phyloP scores from a whole-genome alignment of 345 rosid species.

The Toxicodendron radicans region DNA sequence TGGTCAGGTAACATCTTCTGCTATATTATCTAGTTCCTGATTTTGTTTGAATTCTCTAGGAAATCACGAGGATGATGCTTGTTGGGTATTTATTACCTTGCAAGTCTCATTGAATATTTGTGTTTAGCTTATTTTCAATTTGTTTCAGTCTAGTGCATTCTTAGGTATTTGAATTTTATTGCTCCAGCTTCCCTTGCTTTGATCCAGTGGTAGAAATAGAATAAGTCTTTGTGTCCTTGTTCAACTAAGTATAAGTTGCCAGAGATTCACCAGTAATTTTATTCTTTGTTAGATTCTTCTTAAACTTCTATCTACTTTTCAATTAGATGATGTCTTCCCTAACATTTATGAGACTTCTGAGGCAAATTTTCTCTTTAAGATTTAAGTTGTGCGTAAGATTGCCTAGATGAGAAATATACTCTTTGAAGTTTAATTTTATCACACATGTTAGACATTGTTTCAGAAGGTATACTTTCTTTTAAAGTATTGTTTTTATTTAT shows the following conservation, averaged over 20 bases:
- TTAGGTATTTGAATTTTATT: background rate
- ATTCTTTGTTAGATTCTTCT: background rate
- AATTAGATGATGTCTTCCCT: background rate
- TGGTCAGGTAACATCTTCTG: slow-evolving; percentile 57
- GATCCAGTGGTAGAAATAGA: background rate
- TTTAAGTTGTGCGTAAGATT: background rate
- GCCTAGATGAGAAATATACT: background rate
- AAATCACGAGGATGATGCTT: background rate
- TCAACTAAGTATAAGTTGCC: background rate
- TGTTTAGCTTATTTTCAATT: background rate
- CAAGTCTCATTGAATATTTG: background rate
- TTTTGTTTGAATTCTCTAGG: slow-evolving; percentile 3
- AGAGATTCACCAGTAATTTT: background rate
- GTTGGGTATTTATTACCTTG: background rate
- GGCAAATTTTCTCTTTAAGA: background rate
- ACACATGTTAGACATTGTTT: background rate
- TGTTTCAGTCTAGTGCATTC: background rate
- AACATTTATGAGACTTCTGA: background rate
- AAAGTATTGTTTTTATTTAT: background rate
- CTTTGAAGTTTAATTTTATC: background rate
- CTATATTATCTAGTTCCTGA: background rate
- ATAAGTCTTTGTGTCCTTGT: background rate
- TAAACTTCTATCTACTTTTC: background rate
- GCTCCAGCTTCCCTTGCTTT: slow-evolving; percentile 3
- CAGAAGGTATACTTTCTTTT: background rate